phyloP scores from a whole-genome alignment of 768 basidiomycete genomes.

The Amanita rubescens region DNA sequence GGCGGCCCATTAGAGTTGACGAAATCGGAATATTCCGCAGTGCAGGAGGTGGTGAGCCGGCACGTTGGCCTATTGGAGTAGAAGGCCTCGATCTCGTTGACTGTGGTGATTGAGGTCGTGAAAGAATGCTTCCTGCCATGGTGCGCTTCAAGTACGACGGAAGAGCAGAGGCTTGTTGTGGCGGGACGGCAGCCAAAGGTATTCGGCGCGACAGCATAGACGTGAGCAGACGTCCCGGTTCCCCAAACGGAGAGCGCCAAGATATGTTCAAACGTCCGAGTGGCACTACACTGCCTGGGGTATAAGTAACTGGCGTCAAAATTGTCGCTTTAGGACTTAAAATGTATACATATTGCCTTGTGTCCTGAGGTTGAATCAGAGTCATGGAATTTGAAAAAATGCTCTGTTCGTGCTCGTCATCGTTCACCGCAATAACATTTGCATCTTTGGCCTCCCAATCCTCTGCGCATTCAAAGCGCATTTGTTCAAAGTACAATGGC shows the following conservation, averaged over 20 bases:
- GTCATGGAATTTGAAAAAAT: conserved; percentile 58
- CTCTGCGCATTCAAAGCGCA: conserved; percentile 68
- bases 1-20: conserved; percentile 17
- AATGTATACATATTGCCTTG: conserved; percentile 84
- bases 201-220: conserved; percentile 84
- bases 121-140: conserved; percentile 28
- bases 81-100: conserved; percentile 13
- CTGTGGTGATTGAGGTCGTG: conserved; percentile 48
- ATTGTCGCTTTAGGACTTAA: conserved; percentile 47
- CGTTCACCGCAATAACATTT: conserved; percentile 32
- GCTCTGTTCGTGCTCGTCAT: conserved; percentile 19
- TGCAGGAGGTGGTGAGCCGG: conserved; percentile 19
- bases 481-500: conserved; percentile 72
- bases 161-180: conserved; percentile 58
- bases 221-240: conserved; percentile 81
- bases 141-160: conserved; percentile 69
- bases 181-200: conserved; percentile 39
- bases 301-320: conserved; percentile 37
- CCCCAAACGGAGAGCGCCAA: conserved; percentile 82
- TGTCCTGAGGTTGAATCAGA: conserved; percentile 77
- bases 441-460: conserved; percentile 55
- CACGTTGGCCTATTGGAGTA: conserved; percentile 7
- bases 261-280: conserved; percentile 85
- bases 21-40: conserved; percentile 56
- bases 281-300: conserved; percentile 67